Conservation (phyloP, 257 asterid genomes). For the Penstemon davidsonii region DNA sequence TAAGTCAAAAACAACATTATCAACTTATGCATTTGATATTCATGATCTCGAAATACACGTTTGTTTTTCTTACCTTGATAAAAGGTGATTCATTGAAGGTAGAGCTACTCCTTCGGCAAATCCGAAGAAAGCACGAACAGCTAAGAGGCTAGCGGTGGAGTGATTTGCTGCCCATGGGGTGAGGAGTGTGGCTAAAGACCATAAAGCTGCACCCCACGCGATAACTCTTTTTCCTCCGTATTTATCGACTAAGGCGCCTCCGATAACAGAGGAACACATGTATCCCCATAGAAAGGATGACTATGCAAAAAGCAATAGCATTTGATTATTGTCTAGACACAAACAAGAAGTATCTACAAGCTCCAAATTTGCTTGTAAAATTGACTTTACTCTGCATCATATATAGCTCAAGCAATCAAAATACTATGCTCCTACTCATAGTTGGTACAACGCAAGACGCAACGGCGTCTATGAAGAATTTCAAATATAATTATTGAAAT, state of each 20-base stretch:
- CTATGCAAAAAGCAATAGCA: constrained; percentile 42
- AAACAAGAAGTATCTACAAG: too few relatives aligned
- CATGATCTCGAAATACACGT: neutral
- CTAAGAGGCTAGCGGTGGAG: constrained; percentile 79
- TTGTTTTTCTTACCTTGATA: constrained; percentile 58
- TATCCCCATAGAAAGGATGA: constrained; percentile 99
- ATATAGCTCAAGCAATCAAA: too few relatives aligned
- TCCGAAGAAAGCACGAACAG: constrained; percentile 86
- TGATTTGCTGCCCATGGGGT: constrained; percentile 97
- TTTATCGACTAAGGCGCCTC: constrained; percentile 93
- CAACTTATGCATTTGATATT: neutral
- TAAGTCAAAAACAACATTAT: constrained; percentile 14
- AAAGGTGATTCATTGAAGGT: constrained; percentile 89
- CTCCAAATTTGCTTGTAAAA: too few relatives aligned
- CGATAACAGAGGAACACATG: constrained; percentile 81
- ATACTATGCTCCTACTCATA: too few relatives aligned
- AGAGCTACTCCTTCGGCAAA: constrained; percentile 95
- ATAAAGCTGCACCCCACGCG: constrained; percentile 90
- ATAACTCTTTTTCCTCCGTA: constrained; percentile 84
- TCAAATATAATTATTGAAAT: too few relatives aligned
- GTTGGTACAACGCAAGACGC: too few relatives aligned
- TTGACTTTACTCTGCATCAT: too few relatives aligned
- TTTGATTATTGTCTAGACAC: neutral
- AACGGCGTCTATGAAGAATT: too few relatives aligned
- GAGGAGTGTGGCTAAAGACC: constrained; percentile 93